Base-by-base conservation (phyloP, 345 rosid genomes). In the Geranium brycei region DNA sequence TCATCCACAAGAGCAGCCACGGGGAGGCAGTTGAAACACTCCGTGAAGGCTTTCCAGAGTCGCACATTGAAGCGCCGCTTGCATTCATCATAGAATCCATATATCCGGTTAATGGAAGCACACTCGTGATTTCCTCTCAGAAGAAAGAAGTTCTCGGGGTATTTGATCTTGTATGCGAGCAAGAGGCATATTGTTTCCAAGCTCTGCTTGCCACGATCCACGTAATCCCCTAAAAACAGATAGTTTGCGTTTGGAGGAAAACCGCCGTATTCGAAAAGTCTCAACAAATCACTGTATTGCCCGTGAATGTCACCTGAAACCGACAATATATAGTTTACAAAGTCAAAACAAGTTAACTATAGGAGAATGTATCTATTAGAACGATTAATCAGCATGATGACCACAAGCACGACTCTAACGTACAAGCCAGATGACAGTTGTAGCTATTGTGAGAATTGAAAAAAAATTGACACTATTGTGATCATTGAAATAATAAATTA, bases 41-140 rank as follows among this genome's bases (percentile, higher is more conserved):
- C 78, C 3, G 78, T 75, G 64, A 75, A 75, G 14, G 63, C 58
- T 62, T 70, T 75, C 78, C 78, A 75, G n/a, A 75, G 71, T 59
- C 71, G 70, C 51, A 75, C 78, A 67, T 67, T 75, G 35, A 70
- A 75, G 66, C 78, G 62, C 32, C 75, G 67, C 59, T 75, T 75
- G 35, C 78, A 75, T 64, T 75, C 78, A 41, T 75, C 78, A 64
- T 75, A 75, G 60, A 75, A 75, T 19, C 78, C 78, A 40, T 75
- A 75, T 35, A 75, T 75, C 31, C 78, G 62, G 19, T 75, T 75
- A 32, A 75, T 71, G 10, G 78, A 75, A 17, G 75, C 78, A 60
- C 75, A 75, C 62, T 75, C 78, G 58, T 75, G 78, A 58, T 75
- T 75, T 47, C 78, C 78, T 75, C 78, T 70, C 18, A 75, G 67